phyloP scores from a whole-genome alignment of 768 basidiomycete genomes.

The Calvatia gigantea region DNA sequence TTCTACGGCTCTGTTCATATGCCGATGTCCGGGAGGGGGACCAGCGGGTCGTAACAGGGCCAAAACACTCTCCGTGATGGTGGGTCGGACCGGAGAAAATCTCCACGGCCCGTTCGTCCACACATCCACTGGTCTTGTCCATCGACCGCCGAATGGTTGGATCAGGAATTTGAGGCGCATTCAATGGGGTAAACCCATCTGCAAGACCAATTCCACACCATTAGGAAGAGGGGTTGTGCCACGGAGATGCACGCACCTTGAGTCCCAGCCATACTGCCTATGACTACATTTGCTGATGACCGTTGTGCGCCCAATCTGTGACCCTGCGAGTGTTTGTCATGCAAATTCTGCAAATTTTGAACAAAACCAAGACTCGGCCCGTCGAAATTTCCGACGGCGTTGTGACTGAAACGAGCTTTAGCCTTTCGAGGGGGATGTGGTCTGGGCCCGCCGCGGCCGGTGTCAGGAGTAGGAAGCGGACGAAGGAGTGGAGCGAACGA shows the following conservation, averaged over 20 bases:
- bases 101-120: slow-evolving; percentile 25
- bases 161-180: slow-evolving; percentile 38
- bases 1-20: background rate
- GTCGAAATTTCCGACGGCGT: background rate
- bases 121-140: slow-evolving; percentile 43
- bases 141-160: slow-evolving; percentile 38
- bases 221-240: background rate
- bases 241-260: background rate
- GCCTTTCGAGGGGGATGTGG: slow-evolving; percentile 34
- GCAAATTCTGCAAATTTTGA: slow-evolving; percentile 23
- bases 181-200: slow-evolving; percentile 32
- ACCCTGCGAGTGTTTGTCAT: slow-evolving; percentile 5
- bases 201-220: background rate
- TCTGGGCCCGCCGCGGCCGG: slow-evolving; percentile 25
- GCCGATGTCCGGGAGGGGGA: background rate
- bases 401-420: slow-evolving; percentile 28
- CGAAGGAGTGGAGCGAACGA: slow-evolving; percentile 15
- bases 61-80: background rate
- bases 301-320: slow-evolving; percentile 4
- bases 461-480: slow-evolving; percentile 21
- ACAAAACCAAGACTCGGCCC: slow-evolving; percentile 19
- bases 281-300: slow-evolving; percentile 1
- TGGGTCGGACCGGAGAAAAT: background rate
- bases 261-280: background rate
- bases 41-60: background rate